phyloP scores from a whole-genome alignment of 2,329 filamentous ascomycete genomes.

The Xylaria arbuscula region DNA sequence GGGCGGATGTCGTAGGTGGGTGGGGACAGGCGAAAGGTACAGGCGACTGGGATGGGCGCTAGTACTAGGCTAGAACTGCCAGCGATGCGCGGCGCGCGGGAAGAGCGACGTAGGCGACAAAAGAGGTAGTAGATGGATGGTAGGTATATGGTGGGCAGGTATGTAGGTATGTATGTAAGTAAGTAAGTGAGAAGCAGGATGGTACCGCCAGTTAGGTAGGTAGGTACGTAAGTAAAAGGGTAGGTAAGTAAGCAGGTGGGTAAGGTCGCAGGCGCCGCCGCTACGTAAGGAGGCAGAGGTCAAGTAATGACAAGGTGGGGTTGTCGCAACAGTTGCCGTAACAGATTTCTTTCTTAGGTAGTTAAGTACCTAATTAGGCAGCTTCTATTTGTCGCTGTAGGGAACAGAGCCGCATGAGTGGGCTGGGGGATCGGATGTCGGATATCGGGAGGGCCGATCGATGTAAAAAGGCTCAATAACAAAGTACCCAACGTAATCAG shows the following conservation, averaged over 20 bases:
- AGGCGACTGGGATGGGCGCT: not conserved
- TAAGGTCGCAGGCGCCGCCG: not conserved
- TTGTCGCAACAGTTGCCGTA: slow-evolving; percentile 32
- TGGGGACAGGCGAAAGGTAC: not conserved
- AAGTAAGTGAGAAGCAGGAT: not conserved
- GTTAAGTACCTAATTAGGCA: not conserved
- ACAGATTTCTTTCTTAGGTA: slow-evolving; percentile 12
- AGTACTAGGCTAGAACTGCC: slow-evolving; percentile 5
- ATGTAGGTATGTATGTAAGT: slow-evolving; percentile 8
- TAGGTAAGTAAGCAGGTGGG: not conserved
- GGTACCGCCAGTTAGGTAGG: slow-evolving; percentile 12
- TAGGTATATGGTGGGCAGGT: not conserved
- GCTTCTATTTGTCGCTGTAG: not conserved
- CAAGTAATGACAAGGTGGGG: slow-evolving; percentile 20
- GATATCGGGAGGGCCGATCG: not conserved
- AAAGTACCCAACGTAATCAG: too few relatives aligned
- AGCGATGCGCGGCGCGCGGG: slow-evolving; percentile 10
- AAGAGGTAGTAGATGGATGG: not conserved
- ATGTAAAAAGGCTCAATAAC: not conserved
- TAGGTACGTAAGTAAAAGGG: slow-evolving; percentile 1
- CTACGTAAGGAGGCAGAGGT: not conserved
- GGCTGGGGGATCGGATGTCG: slow-evolving; percentile 12
- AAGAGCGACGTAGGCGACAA: not conserved
- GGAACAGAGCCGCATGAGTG: slow-evolving; percentile 35
- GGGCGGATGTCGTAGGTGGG: slow-evolving; percentile 8